A percentile compares a stretch with the other conserved stretches of the same genome.
phyloP scores from a whole-genome alignment of 2,329 filamentous ascomycete species.

The Colletotrichum agaves region DNA sequence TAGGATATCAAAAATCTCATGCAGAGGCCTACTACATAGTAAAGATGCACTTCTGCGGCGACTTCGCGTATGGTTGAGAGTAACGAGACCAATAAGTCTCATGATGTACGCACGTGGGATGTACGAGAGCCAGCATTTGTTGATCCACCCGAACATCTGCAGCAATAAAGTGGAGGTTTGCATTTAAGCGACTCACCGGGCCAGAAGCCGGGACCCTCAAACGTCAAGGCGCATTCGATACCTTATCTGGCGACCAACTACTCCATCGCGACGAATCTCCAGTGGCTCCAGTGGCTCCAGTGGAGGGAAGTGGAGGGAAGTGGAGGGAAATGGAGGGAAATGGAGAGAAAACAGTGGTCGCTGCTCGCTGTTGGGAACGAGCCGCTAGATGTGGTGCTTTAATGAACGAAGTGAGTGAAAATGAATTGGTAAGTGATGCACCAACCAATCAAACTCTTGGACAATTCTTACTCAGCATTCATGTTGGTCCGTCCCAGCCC shows the following conservation, averaged over 20 bases:
- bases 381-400: slow-evolving; percentile 5
- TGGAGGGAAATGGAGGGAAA: slow-evolving; percentile 4
- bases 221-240: slow-evolving; percentile 21
- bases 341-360: neutral
- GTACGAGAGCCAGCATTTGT: slow-evolving; percentile 24
- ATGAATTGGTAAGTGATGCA: neutral
- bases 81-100: slow-evolving; percentile 24
- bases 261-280: slow-evolving; percentile 21
- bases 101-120: slow-evolving; percentile 27
- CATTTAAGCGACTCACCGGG: slow-evolving; percentile 20
- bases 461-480: slow-evolving; percentile 22
- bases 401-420: slow-evolving; percentile 12
- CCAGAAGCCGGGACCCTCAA: slow-evolving; percentile 24
- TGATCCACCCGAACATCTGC: slow-evolving; percentile 7
- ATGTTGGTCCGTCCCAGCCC: neutral
- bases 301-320: too few relatives aligned
- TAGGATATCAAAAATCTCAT: neutral
- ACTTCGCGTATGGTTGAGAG: neutral
- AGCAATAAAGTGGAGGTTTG: slow-evolving; percentile 18
- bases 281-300: too few relatives aligned
- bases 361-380: neutral
- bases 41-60: slow-evolving; percentile 22
- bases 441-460: neutral
- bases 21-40: neutral
- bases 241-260: neutral